Evolutionary conservation across 2,329 filamentous ascomycete genomes (phyloP), one percentile per base, ranked within the genome.

Genomic region (Diaporthe batatas): DNA sequence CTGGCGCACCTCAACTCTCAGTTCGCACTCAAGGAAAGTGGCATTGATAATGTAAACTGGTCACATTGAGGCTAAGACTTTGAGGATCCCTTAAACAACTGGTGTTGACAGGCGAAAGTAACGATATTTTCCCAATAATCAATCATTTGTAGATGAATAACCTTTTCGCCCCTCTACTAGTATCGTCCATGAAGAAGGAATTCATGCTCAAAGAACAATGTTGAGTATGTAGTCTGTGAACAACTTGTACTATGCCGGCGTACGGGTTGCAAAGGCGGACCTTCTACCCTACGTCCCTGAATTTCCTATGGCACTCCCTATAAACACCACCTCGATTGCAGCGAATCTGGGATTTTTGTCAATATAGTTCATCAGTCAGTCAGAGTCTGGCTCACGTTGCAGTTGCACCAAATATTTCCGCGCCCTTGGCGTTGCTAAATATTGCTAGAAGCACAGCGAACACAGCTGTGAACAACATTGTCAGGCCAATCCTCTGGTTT

Each of bases 401-500:
- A 23, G 54, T 58, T 39, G 32, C 54, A 14, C 32, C 32, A n/a
- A 39, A 58, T 6, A 39, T 39, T 58, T 39, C 54, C 54, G 32
- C 54, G 14, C 10, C 34, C 32, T 58, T 58, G 8, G 54, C 54
- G 21, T 58, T 58, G 7, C 32, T 39, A 14, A 58, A 58, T n/a
- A 39, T 6, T 16, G 32, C 32, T 5, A 39, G 21, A 58, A 58
- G 32, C 11, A 23, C 21, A 4, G 54, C 32, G 12, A 58, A 58
- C 54, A 39, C 54, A 23, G 32, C 54, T 5, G 54, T 36, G 21
- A 58, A 58, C 32, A 58, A 58, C 21, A 39, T 23, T n/a, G 54
- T 39, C 10, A 58, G 32, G n/a, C 18, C 54, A 58, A 36, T 57
- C 32, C 54, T 36, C 54, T 57, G 54, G 10, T 57, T 57, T 36